These are phyloP conservation scores for Ceratocystis harringtonii DNA, from an alignment of 2,329 filamentous ascomycete species.

Conservation along the genomic window DNA sequence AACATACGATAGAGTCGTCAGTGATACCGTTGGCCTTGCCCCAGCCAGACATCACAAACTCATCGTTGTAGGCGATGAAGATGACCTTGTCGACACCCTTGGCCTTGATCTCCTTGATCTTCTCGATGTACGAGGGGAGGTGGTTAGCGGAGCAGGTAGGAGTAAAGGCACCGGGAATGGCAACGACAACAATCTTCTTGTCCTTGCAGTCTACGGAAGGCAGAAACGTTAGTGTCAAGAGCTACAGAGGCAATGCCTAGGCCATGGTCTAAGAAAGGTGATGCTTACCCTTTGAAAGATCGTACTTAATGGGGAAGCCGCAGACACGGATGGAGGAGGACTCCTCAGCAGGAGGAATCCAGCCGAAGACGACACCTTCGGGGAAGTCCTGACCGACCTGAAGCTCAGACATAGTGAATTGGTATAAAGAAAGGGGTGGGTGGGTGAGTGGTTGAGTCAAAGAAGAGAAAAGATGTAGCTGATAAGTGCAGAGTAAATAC, in stretches of 20 bases:
- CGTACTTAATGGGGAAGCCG: slow-evolving; percentile 61
- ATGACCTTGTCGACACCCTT: slow-evolving; percentile 75
- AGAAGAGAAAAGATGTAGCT: background rate
- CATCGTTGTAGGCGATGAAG: slow-evolving; percentile 72
- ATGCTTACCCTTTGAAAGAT: slow-evolving; percentile 55
- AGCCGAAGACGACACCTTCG: slow-evolving; percentile 64
- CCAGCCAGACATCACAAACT: slow-evolving; percentile 79
- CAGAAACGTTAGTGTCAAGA: background rate
- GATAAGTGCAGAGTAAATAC: background rate
- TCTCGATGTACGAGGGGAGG: slow-evolving; percentile 64
- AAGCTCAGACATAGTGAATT: slow-evolving; percentile 42
- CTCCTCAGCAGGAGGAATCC: slow-evolving; percentile 63
- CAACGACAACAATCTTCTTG: slow-evolving; percentile 42
- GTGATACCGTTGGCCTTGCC: slow-evolving; percentile 72
- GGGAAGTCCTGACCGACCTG: slow-evolving; percentile 76
- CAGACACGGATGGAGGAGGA: slow-evolving; percentile 55
- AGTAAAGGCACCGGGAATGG: slow-evolving; percentile 61
- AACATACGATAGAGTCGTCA: slow-evolving; percentile 45
- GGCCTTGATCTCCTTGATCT: slow-evolving; percentile 52
- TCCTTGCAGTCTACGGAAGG: slow-evolving; percentile 34
- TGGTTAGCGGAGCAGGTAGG: slow-evolving; percentile 72
- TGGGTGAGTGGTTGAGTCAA: background rate
- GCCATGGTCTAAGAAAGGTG: slow-evolving; percentile 1
- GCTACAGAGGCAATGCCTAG: background rate
- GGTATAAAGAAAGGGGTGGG: background rate